Evolutionary conservation across 164 flowering plant species (phyloP), one percentile per base, ranked within the genome.

Genomic region (Vitis labrusca): DNA sequence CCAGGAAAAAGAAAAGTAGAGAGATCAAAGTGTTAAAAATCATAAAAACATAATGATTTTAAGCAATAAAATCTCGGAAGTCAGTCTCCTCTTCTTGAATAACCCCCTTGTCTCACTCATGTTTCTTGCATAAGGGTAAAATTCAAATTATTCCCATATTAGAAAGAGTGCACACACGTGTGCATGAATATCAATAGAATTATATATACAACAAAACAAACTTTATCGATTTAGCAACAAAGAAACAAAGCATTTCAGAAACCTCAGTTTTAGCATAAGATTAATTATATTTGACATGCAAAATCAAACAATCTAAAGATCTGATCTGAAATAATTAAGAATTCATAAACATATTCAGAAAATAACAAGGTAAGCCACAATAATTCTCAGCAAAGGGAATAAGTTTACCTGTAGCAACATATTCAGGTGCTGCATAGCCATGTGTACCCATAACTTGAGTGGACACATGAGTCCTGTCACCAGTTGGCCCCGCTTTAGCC

Each of bases 351-450:
- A 53, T 37, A 61, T 14, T 13, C 49, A 61, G n/a, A n/a, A 44
- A n/a, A 27, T 11, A 44, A 0, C 15, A 5, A n/a, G n/a, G 14
- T 56, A n/a, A n/a, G n/a, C 17, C n/a, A 12, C 44, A 9, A 5
- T 7, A 58, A 15, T 59, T 12, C 49, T 50, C 8, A 50, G 30
- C 5, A 62, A 10, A 29, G 59, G 55, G 16, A 50, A 10, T 60
- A 61, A 12, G 63, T 74, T 4, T 2, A 88, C 93, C 94, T 78
- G 93, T 92, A 70, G 97, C 97, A 71, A 90, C 84, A 75, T 90
- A 92, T 71, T 92, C 95, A 10, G 98, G 98, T 12, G 98, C 98
- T 53, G 97, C 98, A 86, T 91, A 94, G 58, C 98, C 97, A 9
- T 86, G 91, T 59, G 98, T 92, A 65, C 97, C 98, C 87, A 92